These are phyloP conservation scores for Picea sitchensis DNA, from an alignment of 75 land plant species.

Conservation along the genomic window DNA sequence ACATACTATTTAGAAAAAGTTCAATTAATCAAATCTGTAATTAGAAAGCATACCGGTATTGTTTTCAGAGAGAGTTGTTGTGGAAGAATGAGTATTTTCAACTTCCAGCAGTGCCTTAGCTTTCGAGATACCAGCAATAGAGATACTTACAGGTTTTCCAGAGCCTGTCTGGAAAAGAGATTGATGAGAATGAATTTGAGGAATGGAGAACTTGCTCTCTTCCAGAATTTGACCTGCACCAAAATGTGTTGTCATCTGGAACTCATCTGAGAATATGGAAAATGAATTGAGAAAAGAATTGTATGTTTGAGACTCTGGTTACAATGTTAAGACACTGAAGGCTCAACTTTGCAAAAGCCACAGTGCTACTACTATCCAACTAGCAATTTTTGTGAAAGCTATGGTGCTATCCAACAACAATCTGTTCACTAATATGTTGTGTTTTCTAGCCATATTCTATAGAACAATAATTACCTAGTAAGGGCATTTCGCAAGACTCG, in stretches of 20 bases:
- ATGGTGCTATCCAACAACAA: too few species aligned
- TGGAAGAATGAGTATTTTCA: constrained; percentile 17
- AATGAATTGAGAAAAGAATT: background rate
- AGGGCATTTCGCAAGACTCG: too few species aligned
- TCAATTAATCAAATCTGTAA: background rate
- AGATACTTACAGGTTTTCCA: constrained; percentile 46
- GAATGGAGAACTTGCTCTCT: background rate
- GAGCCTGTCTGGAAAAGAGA: constrained; percentile 48
- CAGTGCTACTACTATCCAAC: background rate
- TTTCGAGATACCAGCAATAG: constrained; percentile 39
- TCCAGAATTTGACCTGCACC: background rate
- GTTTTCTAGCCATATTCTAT: too few species aligned
- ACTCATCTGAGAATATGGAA: background rate
- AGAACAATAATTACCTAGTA: too few species aligned
- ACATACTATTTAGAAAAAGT: background rate
- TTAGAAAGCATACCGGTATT: background rate
- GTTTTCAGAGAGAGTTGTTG: background rate
- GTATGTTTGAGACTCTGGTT: background rate
- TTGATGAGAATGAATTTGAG: background rate
- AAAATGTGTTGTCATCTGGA: background rate
- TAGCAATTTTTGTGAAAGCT: too few species aligned
- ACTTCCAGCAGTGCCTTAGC: constrained; percentile 51
- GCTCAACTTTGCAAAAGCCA: background rate
- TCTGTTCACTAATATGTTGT: too few species aligned
- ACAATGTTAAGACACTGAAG: background rate